Base-by-base conservation (phyloP, 202 grass and related monocot genomes). In the Setaria italica region DNA sequence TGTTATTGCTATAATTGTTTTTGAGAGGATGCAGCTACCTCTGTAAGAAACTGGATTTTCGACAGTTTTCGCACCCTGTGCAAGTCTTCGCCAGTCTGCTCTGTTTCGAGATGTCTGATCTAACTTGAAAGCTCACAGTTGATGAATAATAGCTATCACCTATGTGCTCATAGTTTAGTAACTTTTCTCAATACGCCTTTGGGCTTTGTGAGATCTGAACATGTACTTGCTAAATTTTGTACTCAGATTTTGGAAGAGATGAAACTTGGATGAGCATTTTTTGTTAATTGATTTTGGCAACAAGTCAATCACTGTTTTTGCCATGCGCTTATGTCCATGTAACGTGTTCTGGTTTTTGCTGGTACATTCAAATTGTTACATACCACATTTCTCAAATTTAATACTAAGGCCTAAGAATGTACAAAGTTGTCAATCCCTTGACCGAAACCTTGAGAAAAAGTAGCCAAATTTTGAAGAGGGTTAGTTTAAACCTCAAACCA, bases 1-100 rank as follows among this genome's bases (percentile, higher is more conserved):
- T 46, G 48, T 95, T 62, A 37, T 89, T 70, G 91, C 91, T 47
- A 66, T 95, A 32, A 43, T 99, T 74, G n/a, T 90, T 69, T 89
- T 95, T 39, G 88, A 99, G 77, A 99, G 85, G 90, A 30, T 94
- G 32, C 86, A 92, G 64, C 81, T 89, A 66, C 79, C 86, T 13
- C 78, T 94, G 48, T 90, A 67, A 76, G 37, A 78, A 57, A 16
- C 43, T 65, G 17, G 55, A 74, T 56, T 39, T 45, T 56, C 0
- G 9, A 43, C 11, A 35, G 53, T 77, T 53, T 67, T 57, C 33
- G 0, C 15, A 2, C 16, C 58, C 16, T 14, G 67, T 5, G 4
- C 64, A 87, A 43, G 53, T 19, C n/a, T 49, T 57, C 62, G 56
- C 56, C 21, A 68, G 42, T 33, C 59, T 19, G 19, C 50, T 49